Percentiles rank a stretch among this genome's conserved stretches.
Conservation (phyloP, 1,284 basidiomycete species). For the Marasmius oreades region DNA sequence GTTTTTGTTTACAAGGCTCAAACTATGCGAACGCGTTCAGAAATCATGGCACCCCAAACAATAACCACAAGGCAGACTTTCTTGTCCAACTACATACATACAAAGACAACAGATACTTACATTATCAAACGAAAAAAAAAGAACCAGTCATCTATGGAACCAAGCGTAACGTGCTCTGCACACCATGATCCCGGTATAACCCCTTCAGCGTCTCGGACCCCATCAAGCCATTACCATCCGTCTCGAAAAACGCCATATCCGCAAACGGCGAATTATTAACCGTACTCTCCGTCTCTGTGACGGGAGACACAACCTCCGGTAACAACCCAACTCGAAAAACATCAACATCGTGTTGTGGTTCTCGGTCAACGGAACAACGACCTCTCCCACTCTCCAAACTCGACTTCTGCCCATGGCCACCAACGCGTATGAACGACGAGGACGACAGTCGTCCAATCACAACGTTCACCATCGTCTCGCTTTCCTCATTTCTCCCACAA, state of each 20-base stretch:
- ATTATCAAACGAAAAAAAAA: too few relatives aligned
- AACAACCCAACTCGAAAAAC: background rate
- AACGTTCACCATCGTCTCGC: background rate
- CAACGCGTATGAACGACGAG: background rate
- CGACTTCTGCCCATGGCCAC: background rate
- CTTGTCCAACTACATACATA: too few relatives aligned
- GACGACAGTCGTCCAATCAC: background rate
- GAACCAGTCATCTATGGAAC: too few relatives aligned
- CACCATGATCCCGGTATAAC: too few relatives aligned
- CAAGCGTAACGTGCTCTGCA: too few relatives aligned
- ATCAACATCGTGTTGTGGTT: background rate
- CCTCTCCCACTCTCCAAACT: background rate
- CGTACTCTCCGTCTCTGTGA: conserved; percentile 14
- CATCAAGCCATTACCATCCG: background rate
- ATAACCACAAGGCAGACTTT: too few relatives aligned
- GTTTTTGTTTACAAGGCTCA: too few relatives aligned
- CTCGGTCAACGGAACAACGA: conserved; percentile 7
- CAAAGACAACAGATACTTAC: too few relatives aligned
- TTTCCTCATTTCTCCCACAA: background rate
- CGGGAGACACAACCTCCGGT: conserved; percentile 8
- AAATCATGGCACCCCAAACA: too few relatives aligned
- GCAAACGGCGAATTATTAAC: conserved; percentile 9
- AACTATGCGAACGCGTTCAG: too few relatives aligned
- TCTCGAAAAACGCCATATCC: background rate
- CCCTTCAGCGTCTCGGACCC: background rate